Evolutionary conservation across 2,329 filamentous ascomycete species (phyloP).

Genomic region (Graphilbum sp.): DNA sequence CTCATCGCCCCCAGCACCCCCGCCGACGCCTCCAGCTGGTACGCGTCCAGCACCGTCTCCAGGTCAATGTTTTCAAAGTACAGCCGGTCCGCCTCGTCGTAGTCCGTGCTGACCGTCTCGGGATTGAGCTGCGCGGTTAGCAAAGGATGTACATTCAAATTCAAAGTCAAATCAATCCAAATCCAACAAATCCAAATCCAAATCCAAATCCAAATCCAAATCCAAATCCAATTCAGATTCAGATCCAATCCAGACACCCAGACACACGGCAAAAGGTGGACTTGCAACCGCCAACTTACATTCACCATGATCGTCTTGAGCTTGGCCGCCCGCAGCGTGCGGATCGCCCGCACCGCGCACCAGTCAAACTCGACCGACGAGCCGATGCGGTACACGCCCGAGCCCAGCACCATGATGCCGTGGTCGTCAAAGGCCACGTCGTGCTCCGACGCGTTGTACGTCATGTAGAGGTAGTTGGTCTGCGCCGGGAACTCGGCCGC

Average conservation of each 20-base stretch:
- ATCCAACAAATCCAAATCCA: too few relatives aligned
- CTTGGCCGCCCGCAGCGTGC: conserved; percentile 68
- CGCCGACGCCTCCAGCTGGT: conserved; percentile 65
- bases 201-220: too few relatives aligned
- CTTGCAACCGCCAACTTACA: conserved; percentile 15
- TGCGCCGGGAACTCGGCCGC: conserved; percentile 89
- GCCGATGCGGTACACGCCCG: conserved; percentile 91
- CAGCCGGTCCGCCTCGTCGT: conserved; percentile 82
- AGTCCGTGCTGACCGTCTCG: conserved; percentile 79
- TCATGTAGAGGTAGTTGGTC: conserved; percentile 93
- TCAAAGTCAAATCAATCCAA: too few relatives aligned
- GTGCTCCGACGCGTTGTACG: conserved; percentile 79
- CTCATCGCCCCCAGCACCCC: conserved; percentile 93
- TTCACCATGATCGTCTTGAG: conserved; percentile 97
- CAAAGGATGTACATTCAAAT: background rate
- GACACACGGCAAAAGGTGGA: too few relatives aligned
- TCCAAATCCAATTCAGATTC: too few relatives aligned
- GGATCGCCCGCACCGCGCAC: conserved; percentile 90
- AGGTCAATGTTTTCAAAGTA: conserved; percentile 94
- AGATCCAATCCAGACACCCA: too few relatives aligned
- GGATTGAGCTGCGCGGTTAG: conserved; percentile 47
- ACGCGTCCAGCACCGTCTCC: conserved; percentile 85
- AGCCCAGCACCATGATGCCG: conserved; percentile 90
- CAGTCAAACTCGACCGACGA: conserved; percentile 98
- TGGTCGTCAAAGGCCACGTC: conserved; percentile 77